These are phyloP conservation scores for Chalciporus sphaerocephalus DNA, from an alignment of 768 basidiomycete species.

Conservation along the genomic window DNA sequence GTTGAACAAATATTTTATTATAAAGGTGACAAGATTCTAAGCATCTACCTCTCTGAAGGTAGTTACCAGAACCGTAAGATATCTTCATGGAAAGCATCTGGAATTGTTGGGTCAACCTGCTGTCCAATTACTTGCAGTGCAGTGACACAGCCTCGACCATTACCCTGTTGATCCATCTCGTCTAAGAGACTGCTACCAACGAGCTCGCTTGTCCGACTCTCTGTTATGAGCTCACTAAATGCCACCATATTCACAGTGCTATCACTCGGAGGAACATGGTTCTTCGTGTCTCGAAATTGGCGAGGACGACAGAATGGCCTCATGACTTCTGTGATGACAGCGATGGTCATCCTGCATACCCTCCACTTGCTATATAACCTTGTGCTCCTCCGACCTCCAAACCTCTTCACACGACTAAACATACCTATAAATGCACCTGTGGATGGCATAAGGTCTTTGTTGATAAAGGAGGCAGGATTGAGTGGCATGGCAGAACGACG, in stretches of 20 bases:
- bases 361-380: constrained; percentile 16
- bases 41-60: too few species aligned
- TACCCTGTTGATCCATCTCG: background rate
- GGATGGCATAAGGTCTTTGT: constrained; percentile 45
- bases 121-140: too few species aligned
- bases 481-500: constrained; percentile 20
- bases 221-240: constrained; percentile 7
- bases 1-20: too few species aligned
- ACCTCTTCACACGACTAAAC: constrained; percentile 54
- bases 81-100: too few species aligned
- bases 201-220: background rate
- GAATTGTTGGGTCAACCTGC: too few species aligned
- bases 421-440: constrained; percentile 53
- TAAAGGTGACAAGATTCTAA: too few species aligned
- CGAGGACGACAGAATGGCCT: constrained; percentile 1
- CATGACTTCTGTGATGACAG: constrained; percentile 5
- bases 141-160: background rate
- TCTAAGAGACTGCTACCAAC: background rate
- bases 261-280: constrained; percentile 14
- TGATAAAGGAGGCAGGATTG: constrained; percentile 41
- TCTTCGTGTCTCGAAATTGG: constrained; percentile 14
- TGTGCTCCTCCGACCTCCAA: constrained; percentile 43
- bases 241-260: constrained; percentile 12
- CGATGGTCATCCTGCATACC: constrained; percentile 13
- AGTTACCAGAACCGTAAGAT: too few species aligned